Conservation (phyloP, 2,329 filamentous ascomycete genomes). For the Botryotinia convoluta region DNA sequence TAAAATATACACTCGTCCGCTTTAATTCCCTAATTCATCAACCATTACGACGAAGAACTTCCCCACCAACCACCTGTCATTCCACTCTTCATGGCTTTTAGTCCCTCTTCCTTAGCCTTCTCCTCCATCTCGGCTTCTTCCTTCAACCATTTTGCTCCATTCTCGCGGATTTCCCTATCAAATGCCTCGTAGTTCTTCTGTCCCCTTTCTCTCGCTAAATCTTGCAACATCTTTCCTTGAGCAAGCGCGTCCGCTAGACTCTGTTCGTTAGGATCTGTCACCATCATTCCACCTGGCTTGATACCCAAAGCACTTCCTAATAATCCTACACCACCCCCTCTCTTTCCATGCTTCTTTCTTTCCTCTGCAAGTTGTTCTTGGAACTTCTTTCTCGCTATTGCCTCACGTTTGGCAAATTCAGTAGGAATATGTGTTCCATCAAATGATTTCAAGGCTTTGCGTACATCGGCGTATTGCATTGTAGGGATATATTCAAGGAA, state of each 20-base stretch:
- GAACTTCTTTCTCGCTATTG: constrained; percentile 80
- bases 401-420: constrained; percentile 87
- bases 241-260: constrained; percentile 73
- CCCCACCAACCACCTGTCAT: constrained; percentile 57
- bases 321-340: constrained; percentile 60
- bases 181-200: constrained; percentile 86
- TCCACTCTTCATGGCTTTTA: constrained; percentile 86
- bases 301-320: constrained; percentile 74
- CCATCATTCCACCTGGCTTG: constrained; percentile 64
- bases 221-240: constrained; percentile 95
- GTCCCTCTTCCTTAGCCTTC: constrained; percentile 83
- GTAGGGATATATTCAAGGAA: constrained; percentile 97
- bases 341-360: constrained; percentile 58
- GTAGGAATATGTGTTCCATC: constrained; percentile 84
- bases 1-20: constrained; percentile 4
- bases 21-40: neutral
- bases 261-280: constrained; percentile 54
- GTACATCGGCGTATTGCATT: constrained; percentile 86
- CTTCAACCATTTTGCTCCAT: constrained; percentile 93
- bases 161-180: constrained; percentile 87
- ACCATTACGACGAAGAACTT: constrained; percentile 17
- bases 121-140: constrained; percentile 88
- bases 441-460: constrained; percentile 82
- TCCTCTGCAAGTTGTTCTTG: constrained; percentile 72
- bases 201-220: constrained; percentile 88